Conservation (phyloP, 352 stramenopile species). For the Globisporangium cystogenes region DNA sequence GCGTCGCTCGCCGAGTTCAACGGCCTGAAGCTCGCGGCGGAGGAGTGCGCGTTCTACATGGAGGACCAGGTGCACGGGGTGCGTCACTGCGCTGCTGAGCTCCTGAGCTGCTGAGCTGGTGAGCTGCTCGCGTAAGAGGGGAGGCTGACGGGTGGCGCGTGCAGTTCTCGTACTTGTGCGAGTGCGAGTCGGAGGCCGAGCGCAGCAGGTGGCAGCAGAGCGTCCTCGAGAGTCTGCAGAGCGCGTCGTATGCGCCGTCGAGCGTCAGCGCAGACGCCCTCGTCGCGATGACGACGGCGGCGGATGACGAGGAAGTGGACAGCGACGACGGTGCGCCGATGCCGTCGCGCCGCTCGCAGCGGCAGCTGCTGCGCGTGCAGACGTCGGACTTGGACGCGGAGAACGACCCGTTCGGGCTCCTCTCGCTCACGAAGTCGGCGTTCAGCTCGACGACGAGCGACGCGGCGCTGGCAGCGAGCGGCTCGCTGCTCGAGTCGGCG, state of each 20-base stretch:
- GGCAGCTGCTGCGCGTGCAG: constrained; percentile 29
- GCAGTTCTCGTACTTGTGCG: constrained; percentile 15
- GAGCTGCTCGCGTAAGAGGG: no score
- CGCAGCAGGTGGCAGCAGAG: constrained; percentile 7
- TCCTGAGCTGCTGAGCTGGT: no score
- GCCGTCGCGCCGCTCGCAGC: constrained; percentile 14
- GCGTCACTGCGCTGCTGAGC: neutral
- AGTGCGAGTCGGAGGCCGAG: constrained; percentile 14
- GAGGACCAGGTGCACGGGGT: constrained; percentile 26
- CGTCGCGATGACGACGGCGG: neutral
- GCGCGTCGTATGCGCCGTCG: neutral
- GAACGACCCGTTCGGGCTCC: constrained; percentile 40
- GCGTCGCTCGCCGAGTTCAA: constrained; percentile 16
- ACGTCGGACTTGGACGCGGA: constrained; percentile 39
- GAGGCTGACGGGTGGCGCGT: neutral
- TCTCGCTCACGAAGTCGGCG: constrained; percentile 42
- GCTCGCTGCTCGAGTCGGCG: constrained; percentile 9
- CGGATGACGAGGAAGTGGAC: no score
- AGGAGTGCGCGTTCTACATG: constrained; percentile 42
- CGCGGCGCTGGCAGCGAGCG: neutral
- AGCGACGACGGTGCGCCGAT: constrained; percentile 4
- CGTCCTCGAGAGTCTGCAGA: neutral
- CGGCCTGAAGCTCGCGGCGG: constrained; percentile 17
- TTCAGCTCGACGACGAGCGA: constrained; percentile 19
- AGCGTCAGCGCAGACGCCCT: neutral